A percentile compares a stretch with the other conserved stretches of the same genome.
Evolutionary conservation across 441 rosid species (phyloP).

Genomic region (Lepidium campestre): DNA sequence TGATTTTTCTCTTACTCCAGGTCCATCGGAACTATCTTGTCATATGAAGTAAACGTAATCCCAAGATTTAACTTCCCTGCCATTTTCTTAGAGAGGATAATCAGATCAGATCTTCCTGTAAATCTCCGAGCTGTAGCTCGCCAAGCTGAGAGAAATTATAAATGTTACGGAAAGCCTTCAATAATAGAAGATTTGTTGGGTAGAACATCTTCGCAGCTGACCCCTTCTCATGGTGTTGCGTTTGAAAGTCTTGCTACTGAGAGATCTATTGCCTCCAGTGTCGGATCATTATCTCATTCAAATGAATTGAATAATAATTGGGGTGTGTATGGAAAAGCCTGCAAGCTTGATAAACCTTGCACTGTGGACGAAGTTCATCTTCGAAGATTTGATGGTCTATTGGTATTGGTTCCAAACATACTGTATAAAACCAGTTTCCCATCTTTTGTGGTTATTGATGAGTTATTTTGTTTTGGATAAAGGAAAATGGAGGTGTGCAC

Average conservation of each 20-base stretch:
- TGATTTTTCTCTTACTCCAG: slow-evolving; percentile 29
- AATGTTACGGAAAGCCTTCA: slow-evolving; percentile 34
- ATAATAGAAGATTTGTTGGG: slow-evolving; percentile 28
- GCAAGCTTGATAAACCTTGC: slow-evolving; percentile 74
- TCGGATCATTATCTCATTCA: slow-evolving; percentile 37
- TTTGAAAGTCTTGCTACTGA: slow-evolving; percentile 28
- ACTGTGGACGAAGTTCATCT: slow-evolving; percentile 95
- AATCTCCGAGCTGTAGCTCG: slow-evolving; percentile 86
- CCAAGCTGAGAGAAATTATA: slow-evolving; percentile 61
- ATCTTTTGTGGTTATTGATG: slow-evolving; percentile 22
- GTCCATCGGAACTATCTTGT: slow-evolving; percentile 50
- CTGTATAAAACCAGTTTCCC: slow-evolving; percentile 6
- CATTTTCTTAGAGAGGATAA: slow-evolving; percentile 89
- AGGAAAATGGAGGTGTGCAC: slow-evolving; percentile 98
- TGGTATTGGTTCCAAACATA: slow-evolving; percentile 53
- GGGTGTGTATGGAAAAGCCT: slow-evolving; percentile 80
- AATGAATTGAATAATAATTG: slow-evolving; percentile 58
- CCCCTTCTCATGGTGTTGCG: slow-evolving; percentile 32
- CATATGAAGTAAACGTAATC: slow-evolving; percentile 84
- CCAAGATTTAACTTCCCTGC: slow-evolving; percentile 94
- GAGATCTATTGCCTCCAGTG: slow-evolving; percentile 32
- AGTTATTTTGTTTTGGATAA: slow-evolving; percentile 33
- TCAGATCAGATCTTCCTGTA: slow-evolving; percentile 90
- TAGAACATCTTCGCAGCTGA: slow-evolving; percentile 25
- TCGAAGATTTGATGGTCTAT: slow-evolving; percentile 85